A percentile compares a stretch with the other conserved stretches of the same genome.
These are phyloP conservation scores for Pyricularia pennisetigena DNA, from an alignment of 2,329 filamentous ascomycete genomes.

Conservation along the genomic window DNA sequence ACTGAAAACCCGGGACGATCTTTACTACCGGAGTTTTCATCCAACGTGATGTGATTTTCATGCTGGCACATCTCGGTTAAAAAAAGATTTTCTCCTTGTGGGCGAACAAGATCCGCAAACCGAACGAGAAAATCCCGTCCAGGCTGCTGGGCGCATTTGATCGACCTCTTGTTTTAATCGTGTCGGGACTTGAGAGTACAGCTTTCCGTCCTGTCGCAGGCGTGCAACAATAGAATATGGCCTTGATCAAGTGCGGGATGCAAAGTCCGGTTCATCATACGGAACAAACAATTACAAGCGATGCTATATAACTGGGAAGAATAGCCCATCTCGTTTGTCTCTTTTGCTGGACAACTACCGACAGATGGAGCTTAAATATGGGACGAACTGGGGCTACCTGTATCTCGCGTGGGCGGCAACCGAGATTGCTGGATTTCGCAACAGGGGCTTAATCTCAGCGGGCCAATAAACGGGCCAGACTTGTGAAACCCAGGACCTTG, in stretches of 20 bases:
- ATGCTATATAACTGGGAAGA: too few species aligned
- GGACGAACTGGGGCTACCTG: not conserved
- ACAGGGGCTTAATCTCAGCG: not conserved
- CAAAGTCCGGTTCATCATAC: too few species aligned
- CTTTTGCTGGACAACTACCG: too few species aligned
- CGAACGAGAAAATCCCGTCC: too few species aligned
- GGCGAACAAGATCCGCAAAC: not conserved
- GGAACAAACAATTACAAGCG: too few species aligned
- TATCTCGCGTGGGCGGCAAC: not conserved
- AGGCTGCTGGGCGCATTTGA: too few species aligned
- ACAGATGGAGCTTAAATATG: not conserved
- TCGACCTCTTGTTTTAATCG: too few species aligned
- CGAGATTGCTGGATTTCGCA: not conserved
- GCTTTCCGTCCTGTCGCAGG: too few species aligned
- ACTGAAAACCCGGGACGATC: not conserved
- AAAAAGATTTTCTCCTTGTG: not conserved
- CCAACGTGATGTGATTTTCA: not conserved
- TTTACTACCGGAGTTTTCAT: not conserved
- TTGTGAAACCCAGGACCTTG: not conserved
- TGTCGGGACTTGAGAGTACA: too few species aligned
- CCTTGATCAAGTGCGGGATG: too few species aligned
- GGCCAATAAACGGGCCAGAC: not conserved
- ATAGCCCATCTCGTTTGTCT: too few species aligned
- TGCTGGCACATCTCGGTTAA: not conserved
- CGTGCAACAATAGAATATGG: too few species aligned